Evolutionary conservation across 2,329 filamentous ascomycete species (phyloP).

Genomic region (Xylariaceae sp.): DNA sequence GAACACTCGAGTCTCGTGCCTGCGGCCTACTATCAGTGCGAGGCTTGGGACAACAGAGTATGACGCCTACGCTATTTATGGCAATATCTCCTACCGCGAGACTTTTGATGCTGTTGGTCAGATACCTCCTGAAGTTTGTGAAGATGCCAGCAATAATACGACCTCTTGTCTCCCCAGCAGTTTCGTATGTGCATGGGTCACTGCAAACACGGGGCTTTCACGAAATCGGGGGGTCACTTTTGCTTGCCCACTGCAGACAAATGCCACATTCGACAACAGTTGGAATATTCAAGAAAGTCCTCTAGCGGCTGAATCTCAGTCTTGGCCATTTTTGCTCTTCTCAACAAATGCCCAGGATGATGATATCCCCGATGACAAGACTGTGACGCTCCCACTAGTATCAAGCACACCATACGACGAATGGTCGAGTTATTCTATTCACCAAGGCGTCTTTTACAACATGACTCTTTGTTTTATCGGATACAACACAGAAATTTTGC

Average conservation of each 20-base stretch:
- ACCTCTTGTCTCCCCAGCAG: not conserved
- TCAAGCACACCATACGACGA: not conserved
- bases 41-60: not conserved
- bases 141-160: not conserved
- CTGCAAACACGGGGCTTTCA: not conserved
- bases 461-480: conserved; percentile 1
- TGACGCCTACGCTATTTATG: not conserved
- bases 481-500: not conserved
- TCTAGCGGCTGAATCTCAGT: not conserved
- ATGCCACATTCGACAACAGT: not conserved
- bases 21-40: not conserved
- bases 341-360: conserved; percentile 2
- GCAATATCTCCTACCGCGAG: not conserved
- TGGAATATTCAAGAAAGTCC: conserved; percentile 1
- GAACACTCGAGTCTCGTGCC: not conserved
- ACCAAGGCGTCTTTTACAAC: conserved; percentile 1
- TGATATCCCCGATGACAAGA: not conserved
- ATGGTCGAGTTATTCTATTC: not conserved
- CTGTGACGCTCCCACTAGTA: not conserved
- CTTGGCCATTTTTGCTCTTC: conserved; percentile 5
- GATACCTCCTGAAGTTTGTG: not conserved
- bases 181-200: not conserved
- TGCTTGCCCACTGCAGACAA: not conserved
- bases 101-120: not conserved
- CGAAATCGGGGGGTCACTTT: not conserved